Percentiles rank a stretch among this genome's conserved stretches.
These are phyloP conservation scores for Filobasidium uniguttulatum DNA, from an alignment of 1,284 basidiomycete species.

Conservation along the genomic window DNA sequence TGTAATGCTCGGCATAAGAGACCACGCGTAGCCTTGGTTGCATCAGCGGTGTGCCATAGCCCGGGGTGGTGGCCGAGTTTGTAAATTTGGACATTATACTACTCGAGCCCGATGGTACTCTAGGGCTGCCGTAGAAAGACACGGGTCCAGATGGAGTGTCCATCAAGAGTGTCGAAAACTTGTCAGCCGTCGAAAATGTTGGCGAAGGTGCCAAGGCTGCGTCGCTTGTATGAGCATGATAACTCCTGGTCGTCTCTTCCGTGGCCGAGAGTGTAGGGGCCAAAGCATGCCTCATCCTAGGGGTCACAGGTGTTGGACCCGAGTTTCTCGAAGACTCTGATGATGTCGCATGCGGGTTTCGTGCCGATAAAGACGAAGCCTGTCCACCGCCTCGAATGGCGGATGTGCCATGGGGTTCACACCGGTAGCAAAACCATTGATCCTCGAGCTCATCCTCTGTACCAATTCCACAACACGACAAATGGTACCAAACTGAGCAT, in stretches of 20 bases:
- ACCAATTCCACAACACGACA: constrained; percentile 26
- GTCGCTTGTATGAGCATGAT: constrained; percentile 13
- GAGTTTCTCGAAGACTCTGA: no score
- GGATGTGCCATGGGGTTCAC: constrained; percentile 1
- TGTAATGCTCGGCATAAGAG: constrained; percentile 16
- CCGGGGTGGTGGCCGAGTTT: constrained; percentile 10
- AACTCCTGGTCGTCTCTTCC: constrained; percentile 1
- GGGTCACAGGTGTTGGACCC: background rate
- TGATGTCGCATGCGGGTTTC: background rate
- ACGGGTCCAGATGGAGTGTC: constrained; percentile 12
- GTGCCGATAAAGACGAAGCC: background rate
- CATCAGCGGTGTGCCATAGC: constrained; percentile 10
- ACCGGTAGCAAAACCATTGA: constrained; percentile 29
- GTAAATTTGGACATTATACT: constrained; percentile 1
- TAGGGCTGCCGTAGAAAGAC: constrained; percentile 6
- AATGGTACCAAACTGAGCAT: constrained; percentile 29
- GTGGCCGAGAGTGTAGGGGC: constrained; percentile 10
- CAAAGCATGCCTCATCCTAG: background rate
- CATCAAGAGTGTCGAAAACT: constrained; percentile 3
- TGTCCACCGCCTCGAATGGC: background rate
- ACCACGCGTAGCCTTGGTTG: constrained; percentile 2
- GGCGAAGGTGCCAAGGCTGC: constrained; percentile 15
- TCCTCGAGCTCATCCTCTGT: constrained; percentile 25
- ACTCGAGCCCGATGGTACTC: constrained; percentile 4
- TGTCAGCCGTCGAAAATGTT: constrained; percentile 10